A percentile compares a stretch with the other conserved stretches of the same genome.
phyloP scores from a whole-genome alignment of 768 basidiomycete genomes.

The Mycena vitilis region DNA sequence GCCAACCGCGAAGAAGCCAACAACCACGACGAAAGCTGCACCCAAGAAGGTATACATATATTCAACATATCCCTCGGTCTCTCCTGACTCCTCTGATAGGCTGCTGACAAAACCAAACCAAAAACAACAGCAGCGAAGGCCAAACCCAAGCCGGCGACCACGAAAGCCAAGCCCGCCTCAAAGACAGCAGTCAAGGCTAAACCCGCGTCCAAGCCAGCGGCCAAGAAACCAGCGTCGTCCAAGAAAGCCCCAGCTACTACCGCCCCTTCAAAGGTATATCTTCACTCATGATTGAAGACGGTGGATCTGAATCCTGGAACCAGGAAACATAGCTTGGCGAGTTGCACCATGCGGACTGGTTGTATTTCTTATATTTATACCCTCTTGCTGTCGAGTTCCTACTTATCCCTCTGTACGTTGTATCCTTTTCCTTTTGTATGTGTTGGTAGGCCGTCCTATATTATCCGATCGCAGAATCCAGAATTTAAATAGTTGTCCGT shows the following conservation, averaged over 20 bases:
- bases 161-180: constrained; percentile 51
- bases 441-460: background rate
- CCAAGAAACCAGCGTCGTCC: constrained; percentile 47
- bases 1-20: constrained; percentile 40
- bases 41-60: constrained; percentile 69
- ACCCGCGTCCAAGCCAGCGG: constrained; percentile 41
- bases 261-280: background rate
- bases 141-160: constrained; percentile 39
- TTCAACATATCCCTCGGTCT: background rate
- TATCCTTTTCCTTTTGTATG: constrained; percentile 12
- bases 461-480: background rate
- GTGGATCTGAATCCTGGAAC: background rate
- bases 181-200: constrained; percentile 35
- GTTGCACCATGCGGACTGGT: background rate
- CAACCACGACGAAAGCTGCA: constrained; percentile 54
- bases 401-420: constrained; percentile 24
- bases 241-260: constrained; percentile 33
- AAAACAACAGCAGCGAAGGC: constrained; percentile 46
- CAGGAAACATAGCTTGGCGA: constrained; percentile 12
- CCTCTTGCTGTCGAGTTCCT: constrained; percentile 23
- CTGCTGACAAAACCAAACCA: constrained; percentile 52
- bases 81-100: constrained; percentile 42
- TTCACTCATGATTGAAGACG: background rate
- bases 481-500: constrained; percentile 18
- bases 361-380: constrained; percentile 23